These are phyloP conservation scores for Infundibulicybe gibba DNA, from an alignment of 768 basidiomycete species.

Conservation along the genomic window DNA sequence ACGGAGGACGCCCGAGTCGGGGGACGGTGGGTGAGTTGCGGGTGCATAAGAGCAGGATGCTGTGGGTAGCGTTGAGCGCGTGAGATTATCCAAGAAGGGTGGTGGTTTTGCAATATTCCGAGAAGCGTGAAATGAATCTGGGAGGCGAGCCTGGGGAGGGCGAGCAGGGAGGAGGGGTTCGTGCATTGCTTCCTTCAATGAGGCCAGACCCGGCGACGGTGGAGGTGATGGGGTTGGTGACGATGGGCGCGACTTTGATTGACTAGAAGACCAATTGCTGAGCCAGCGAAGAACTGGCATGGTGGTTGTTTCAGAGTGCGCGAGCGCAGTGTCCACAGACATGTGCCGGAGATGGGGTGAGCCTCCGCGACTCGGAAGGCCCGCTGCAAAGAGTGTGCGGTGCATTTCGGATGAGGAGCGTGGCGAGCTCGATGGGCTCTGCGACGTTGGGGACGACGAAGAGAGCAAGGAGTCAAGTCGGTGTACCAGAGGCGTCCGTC, in stretches of 20 bases:
- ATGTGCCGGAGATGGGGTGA: too few species aligned
- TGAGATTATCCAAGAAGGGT: conserved; percentile 49
- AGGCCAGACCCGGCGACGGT: conserved; percentile 34
- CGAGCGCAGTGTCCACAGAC: neutral
- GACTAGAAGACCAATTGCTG: conserved; percentile 22
- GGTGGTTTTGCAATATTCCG: conserved; percentile 39
- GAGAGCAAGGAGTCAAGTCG: conserved; percentile 17
- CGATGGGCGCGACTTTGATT: conserved; percentile 14
- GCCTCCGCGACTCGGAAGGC: too few species aligned
- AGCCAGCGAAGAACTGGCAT: conserved; percentile 45
- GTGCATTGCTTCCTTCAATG: conserved; percentile 42
- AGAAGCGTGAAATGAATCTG: conserved; percentile 28
- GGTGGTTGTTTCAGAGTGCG: conserved; percentile 6
- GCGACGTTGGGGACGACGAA: neutral
- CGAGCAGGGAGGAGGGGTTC: conserved; percentile 31
- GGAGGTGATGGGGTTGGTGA: conserved; percentile 29
- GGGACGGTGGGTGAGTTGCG: conserved; percentile 11
- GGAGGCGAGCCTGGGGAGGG: conserved; percentile 41
- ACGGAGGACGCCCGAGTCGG: conserved; percentile 13
- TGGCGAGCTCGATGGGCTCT: neutral
- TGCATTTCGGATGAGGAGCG: neutral
- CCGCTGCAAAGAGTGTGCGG: too few species aligned
- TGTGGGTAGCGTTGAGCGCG: conserved; percentile 61
- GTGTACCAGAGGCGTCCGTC: conserved; percentile 13
- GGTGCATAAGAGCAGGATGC: conserved; percentile 45